A percentile compares a stretch with the other conserved stretches of the same genome.
These are phyloP conservation scores for Leishmania amazonensis DNA, from an alignment of 208 protist species.

Conservation along the genomic window DNA sequence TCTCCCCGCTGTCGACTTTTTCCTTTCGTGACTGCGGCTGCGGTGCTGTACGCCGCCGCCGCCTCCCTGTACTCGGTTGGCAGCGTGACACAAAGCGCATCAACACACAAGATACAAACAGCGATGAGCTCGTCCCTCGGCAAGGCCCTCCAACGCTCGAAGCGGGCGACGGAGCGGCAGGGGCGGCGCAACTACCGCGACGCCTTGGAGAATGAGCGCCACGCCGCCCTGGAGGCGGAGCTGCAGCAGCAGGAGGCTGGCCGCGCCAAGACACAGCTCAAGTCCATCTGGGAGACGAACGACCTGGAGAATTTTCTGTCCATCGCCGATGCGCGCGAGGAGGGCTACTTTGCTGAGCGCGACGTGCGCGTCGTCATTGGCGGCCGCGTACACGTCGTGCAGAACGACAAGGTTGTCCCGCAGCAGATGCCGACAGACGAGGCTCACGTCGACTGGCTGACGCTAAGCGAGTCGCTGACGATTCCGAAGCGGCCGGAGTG, in stretches of 20 bases:
- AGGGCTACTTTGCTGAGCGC: slow-evolving; percentile 83
- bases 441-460: slow-evolving; percentile 63
- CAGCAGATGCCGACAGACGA: slow-evolving; percentile 29
- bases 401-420: slow-evolving; percentile 67
- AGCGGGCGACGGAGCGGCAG: slow-evolving; percentile 43
- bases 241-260: slow-evolving; percentile 41
- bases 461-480: slow-evolving; percentile 76
- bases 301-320: slow-evolving; percentile 86
- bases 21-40: not conserved
- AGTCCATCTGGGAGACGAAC: slow-evolving; percentile 92
- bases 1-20: not conserved
- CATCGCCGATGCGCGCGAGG: slow-evolving; percentile 86
- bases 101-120: not conserved
- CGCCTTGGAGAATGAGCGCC: slow-evolving; percentile 51
- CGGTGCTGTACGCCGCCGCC: not conserved
- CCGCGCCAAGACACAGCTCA: slow-evolving; percentile 39
- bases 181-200: slow-evolving; percentile 47
- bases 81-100: not conserved
- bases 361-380: slow-evolving; percentile 83
- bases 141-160: slow-evolving; percentile 78
- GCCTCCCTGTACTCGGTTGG: not conserved
- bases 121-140: slow-evolving; percentile 65
- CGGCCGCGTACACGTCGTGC: slow-evolving; percentile 78
- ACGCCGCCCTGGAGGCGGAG: slow-evolving; percentile 41
- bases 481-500: slow-evolving; percentile 87